These are phyloP conservation scores for Verbascum thapsus DNA, from an alignment of 257 asterid species.

Conservation along the genomic window DNA sequence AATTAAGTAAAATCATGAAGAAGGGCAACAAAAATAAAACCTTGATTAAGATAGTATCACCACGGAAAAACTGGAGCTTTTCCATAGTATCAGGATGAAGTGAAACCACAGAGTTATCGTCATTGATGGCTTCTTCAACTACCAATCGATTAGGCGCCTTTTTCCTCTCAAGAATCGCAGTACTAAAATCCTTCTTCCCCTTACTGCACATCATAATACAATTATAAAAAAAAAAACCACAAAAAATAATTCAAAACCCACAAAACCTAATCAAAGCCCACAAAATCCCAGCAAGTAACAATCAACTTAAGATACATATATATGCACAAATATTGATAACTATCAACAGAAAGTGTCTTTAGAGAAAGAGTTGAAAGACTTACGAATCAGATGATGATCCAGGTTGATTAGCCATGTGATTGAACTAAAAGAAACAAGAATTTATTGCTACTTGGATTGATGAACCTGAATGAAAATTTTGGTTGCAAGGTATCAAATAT, in stretches of 20 bases:
- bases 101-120: slow-evolving; percentile 82
- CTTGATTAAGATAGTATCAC: slow-evolving; percentile 85
- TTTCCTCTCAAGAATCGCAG: slow-evolving; percentile 86
- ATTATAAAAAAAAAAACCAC: background rate
- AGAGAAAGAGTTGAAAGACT: background rate
- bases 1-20: background rate
- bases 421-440: background rate
- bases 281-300: background rate
- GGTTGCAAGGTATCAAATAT: no score
- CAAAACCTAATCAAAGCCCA: no score
- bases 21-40: slow-evolving; percentile 30
- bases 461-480: no score
- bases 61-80: slow-evolving; percentile 87
- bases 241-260: background rate
- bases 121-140: slow-evolving; percentile 81
- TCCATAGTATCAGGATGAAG: slow-evolving; percentile 83
- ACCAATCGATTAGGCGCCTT: slow-evolving; percentile 79
- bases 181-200: slow-evolving; percentile 44
- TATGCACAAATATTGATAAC: background rate
- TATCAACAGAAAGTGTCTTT: no score
- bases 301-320: background rate
- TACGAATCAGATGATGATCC: slow-evolving; percentile 32
- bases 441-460: no score
- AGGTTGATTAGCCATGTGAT: slow-evolving; percentile 29
- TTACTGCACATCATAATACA: slow-evolving; percentile 25